Evolutionary conservation across 345 rosid genomes (phyloP).

Genomic region (Clausena lansium): DNA sequence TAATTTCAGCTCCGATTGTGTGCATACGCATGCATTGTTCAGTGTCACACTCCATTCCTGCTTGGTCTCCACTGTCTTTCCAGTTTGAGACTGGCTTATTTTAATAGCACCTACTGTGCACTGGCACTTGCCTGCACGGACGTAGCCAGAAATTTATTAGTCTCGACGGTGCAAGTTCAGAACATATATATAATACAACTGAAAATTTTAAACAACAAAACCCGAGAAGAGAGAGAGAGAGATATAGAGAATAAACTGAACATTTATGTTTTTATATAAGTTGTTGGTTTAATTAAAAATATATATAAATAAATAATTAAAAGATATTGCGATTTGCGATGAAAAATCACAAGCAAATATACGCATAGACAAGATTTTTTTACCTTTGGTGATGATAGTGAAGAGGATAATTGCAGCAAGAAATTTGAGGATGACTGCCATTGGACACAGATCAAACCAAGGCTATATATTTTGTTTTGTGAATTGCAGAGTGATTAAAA

Average conservation of each 20-base stretch:
- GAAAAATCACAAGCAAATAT: background rate
- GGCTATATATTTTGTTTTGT: background rate
- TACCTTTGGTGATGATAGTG: background rate
- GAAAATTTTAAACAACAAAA: background rate
- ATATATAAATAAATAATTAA: too few species aligned
- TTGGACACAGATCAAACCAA: background rate
- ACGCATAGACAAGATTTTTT: background rate
- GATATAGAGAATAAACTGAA: too few species aligned
- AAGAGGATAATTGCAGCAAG: background rate
- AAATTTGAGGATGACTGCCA: background rate
- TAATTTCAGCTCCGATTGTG: background rate
- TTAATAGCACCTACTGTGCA: background rate
- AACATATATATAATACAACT: background rate
- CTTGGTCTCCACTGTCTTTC: background rate
- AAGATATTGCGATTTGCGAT: too few species aligned
- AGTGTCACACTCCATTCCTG: slow-evolving; percentile 22
- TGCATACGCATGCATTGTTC: slow-evolving; percentile 17
- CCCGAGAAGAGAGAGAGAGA: too few species aligned
- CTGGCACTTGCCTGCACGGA: slow-evolving; percentile 17
- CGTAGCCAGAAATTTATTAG: background rate
- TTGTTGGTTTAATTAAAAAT: too few species aligned
- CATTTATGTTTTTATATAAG: too few species aligned
- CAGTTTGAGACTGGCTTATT: slow-evolving; percentile 15
- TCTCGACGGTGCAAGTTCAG: too few species aligned
- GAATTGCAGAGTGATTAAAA: background rate